Evolutionary conservation across 164 flowering plant genomes (phyloP).

Genomic region (Chloranthus sessilifolius): DNA sequence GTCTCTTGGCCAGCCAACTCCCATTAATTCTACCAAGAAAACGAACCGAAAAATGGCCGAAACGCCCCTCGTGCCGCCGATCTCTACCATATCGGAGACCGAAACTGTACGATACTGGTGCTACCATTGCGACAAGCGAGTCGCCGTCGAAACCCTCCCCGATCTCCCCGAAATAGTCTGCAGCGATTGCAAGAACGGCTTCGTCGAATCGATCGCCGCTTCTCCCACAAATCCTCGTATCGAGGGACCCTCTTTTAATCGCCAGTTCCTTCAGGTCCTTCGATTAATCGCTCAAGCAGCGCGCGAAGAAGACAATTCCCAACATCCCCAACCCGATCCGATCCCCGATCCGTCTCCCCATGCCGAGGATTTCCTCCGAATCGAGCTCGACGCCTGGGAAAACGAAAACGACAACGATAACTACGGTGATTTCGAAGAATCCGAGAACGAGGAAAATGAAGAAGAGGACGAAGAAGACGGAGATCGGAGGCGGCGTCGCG

Average conservation of each 20-base stretch:
- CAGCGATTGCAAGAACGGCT: conserved; percentile 59
- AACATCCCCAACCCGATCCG: conserved; percentile 31
- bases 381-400: conserved; percentile 62
- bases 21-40: too few relatives aligned
- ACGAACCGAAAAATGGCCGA: conserved; percentile 52
- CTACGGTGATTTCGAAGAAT: conserved; percentile 17
- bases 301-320: conserved; percentile 38
- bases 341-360: conserved; percentile 20
- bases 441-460: conserved; percentile 13
- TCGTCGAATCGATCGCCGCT: conserved; percentile 7
- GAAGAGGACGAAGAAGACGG: conserved; percentile 23
- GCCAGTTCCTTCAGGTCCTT: conserved; percentile 56
- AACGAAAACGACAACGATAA: conserved; percentile 22
- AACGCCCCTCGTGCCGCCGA: conserved; percentile 27
- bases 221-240: conserved; percentile 11
- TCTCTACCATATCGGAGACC: conserved; percentile 14
- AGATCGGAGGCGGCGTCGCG: conserved; percentile 37
- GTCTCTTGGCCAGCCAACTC: too few relatives aligned
- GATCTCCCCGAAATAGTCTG: conserved; percentile 53
- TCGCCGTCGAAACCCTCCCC: conserved; percentile 52
- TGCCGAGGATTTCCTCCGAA: conserved; percentile 49
- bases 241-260: conserved; percentile 37
- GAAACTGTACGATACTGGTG: conserved; percentile 53
- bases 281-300: conserved; percentile 50
- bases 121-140: conserved; percentile 70